Evolutionary conservation across 306 rosid genomes (phyloP).

Genomic region (Lotus japonicus): DNA sequence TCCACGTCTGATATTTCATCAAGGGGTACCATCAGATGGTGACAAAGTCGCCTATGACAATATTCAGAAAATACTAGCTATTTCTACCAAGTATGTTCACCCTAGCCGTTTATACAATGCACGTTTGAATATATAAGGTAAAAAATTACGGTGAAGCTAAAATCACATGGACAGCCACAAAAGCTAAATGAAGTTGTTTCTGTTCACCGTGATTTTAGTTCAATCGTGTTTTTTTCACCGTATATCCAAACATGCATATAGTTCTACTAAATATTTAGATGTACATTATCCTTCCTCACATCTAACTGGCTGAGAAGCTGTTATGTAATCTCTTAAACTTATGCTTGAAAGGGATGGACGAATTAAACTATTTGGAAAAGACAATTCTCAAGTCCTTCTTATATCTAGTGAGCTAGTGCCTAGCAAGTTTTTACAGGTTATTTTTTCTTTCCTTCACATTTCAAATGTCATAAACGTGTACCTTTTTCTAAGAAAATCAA

Average conservation of each 20-base stretch:
- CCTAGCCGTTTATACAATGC: background rate
- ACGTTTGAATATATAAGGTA: too few species aligned
- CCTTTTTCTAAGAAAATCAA: background rate
- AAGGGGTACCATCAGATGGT: constrained; percentile 64
- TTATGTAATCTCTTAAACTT: background rate
- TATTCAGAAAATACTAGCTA: constrained; percentile 60
- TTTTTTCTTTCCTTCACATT: background rate
- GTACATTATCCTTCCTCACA: background rate
- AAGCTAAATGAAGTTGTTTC: too few species aligned
- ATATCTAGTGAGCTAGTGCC: constrained; percentile 54
- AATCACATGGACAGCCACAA: too few species aligned
- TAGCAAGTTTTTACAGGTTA: constrained; percentile 76
- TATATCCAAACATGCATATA: too few species aligned
- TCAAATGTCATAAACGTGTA: background rate
- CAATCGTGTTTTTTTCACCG: too few species aligned
- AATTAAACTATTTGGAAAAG: constrained; percentile 68
- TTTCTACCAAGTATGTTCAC: constrained; percentile 62
- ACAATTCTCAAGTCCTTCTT: constrained; percentile 66
- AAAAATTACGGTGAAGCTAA: too few species aligned
- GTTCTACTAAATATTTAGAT: background rate
- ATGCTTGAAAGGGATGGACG: constrained; percentile 67
- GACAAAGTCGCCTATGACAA: constrained; percentile 56
- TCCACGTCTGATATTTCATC: constrained; percentile 51
- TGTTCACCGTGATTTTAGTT: too few species aligned
- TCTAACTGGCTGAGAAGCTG: background rate